These are phyloP conservation scores for Fusarium redolens DNA, from an alignment of 2,329 filamentous ascomycete species.

Conservation along the genomic window DNA sequence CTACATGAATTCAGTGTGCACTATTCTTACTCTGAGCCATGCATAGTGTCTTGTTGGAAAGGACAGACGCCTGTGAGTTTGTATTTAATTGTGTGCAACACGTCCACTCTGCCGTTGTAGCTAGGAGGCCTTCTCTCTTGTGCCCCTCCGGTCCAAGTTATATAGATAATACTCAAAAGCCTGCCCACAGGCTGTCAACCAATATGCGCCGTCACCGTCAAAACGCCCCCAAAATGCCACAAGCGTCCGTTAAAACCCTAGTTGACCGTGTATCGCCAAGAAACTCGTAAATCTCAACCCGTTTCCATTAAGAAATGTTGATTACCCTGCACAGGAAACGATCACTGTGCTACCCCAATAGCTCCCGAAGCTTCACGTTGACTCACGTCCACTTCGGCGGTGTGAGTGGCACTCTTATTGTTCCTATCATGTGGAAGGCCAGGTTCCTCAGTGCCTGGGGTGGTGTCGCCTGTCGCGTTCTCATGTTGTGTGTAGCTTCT, in stretches of 20 bases:
- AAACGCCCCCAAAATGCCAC: slow-evolving; percentile 21
- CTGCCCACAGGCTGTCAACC: slow-evolving; percentile 15
- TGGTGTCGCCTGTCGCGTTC: neutral
- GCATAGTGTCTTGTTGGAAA: neutral
- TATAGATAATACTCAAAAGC: slow-evolving; percentile 15
- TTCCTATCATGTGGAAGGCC: neutral
- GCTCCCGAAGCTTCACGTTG: neutral
- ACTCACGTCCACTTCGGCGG: neutral
- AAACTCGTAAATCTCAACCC: neutral
- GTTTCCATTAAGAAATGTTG: neutral
- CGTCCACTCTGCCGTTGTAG: neutral
- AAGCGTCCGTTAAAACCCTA: slow-evolving; percentile 1
- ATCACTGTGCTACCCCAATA: slow-evolving; percentile 21
- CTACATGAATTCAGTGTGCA: neutral
- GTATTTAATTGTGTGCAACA: neutral
- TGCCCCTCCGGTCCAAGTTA: neutral
- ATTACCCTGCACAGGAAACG: neutral
- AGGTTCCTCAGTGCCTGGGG: neutral
- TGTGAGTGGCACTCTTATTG: neutral
- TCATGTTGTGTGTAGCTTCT: slow-evolving; percentile 2
- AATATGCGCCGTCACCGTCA: slow-evolving; percentile 15
- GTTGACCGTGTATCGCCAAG: neutral
- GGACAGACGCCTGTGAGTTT: neutral
- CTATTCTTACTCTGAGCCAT: neutral
- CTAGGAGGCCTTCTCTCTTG: neutral